Evolutionary conservation across 306 rosid species (phyloP), one percentile per base, ranked within the genome.

Genomic region (Pyrus betulifolia): DNA sequence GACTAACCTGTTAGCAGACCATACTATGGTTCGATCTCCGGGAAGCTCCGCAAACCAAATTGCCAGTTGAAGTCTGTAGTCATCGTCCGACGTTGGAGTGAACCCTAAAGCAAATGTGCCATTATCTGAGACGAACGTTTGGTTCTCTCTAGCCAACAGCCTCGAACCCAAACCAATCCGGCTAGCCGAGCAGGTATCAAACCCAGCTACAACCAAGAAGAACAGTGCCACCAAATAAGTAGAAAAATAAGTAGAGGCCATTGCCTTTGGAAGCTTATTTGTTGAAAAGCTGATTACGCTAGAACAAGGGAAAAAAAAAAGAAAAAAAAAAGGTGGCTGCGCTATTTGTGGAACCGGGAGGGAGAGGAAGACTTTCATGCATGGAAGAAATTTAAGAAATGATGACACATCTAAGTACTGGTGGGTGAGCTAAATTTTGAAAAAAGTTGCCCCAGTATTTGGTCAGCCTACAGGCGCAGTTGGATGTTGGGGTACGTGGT

Each of bases 101-200:
- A 95, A 95, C 30, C 98, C 98, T 57, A 95, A 82, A 40, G 95
- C 96, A 81, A 95, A 95, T 10, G 98, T 95, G 13, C 93, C 85
- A 84, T 95, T 90, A 5, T 87, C 90, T 4, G 98, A 95, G 77
- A 86, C 61, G 93, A 97, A 86, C 0, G 78, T 45, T 70, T 75
- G 85, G 78, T 84, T 79, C 40, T 77, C 74, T 57, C 83, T 73
- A n/a, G 98, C 93, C 76, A 79, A 19, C 79, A 95, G 80, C 69
- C 83, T 86, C 15, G 96, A 83, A 10, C 96, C 88, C 80, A 92
- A 74, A 52, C 78, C 83, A 72, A 92, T 78, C 62, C 82, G 91
- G 52, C 74, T 76, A 25, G 87, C 89, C 77, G 77, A 85, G 51
- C 52, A 13, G 6, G 19, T 67, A 8, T 55, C 44, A 21, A 86